Evolutionary conservation across 768 basidiomycete genomes (phyloP), one percentile per base, ranked within the genome.

Genomic region (Mycena kentingensis): DNA sequence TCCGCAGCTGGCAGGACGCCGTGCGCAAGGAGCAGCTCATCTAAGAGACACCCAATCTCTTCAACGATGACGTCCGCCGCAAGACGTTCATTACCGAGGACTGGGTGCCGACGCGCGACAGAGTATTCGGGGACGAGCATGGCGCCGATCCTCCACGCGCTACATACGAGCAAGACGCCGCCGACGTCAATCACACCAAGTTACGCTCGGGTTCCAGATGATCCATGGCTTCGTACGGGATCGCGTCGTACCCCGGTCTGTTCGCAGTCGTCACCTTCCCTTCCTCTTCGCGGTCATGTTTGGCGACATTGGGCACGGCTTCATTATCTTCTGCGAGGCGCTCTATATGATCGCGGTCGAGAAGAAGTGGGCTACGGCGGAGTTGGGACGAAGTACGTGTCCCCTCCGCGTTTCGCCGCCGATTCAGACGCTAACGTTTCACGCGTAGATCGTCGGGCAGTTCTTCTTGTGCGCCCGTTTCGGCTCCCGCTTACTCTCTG

Each of bases 281-380:
- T 98, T 99, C 84, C 72, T 99, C 60, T 99, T 98, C 63, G 96
- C 93, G 4, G 92, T 99, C 73, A 99, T 99, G 97, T 99, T 99
- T 67, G 97, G 97, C 63, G 97, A 99, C 71, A 90, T 98, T 65
- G 97, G 97, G 3, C 97, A 99, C 71, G 97, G 93, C 26, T 75
- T 83, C 54, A 84, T 98, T 64, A 88, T 91, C 62, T 79, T 89
- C 57, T 64, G 79, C 35, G 83, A 85, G 16, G 96, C 92, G 3
- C 51, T 86, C 2, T 84, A 81, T 52, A 93, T 98, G 91, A 93
- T 98, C 65, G 49, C 88, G 50, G 76, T 80, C n/a, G 97, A 99
- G 73, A 84, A 80, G 70, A 85, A 81, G 64, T 78, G 93, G 65
- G 85, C 80, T 4, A 90, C 85, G 65, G 71, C 72, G 16, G 84